Evolutionary conservation across 805 yeast species (phyloP).

Genomic region (Yarrowia bubula): DNA sequence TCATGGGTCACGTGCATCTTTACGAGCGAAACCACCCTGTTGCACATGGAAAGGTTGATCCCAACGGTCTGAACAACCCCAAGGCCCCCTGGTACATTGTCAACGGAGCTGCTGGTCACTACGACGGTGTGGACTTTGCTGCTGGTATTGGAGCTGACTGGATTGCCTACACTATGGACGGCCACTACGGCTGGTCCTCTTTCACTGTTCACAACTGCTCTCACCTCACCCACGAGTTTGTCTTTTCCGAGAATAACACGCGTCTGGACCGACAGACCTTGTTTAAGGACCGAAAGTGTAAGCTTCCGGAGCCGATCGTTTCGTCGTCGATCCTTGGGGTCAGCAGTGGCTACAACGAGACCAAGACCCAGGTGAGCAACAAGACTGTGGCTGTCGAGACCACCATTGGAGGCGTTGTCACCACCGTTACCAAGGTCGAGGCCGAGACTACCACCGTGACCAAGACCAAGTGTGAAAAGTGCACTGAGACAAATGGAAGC

Average conservation of each 20-base stretch:
- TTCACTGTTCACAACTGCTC: slow-evolving; percentile 38
- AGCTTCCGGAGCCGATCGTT: slow-evolving; percentile 7
- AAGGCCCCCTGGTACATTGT: slow-evolving; percentile 38
- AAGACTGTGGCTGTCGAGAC: not conserved
- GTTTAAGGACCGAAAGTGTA: slow-evolving; percentile 31
- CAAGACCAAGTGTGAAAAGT: slow-evolving; percentile 13
- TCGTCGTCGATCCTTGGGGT: slow-evolving; percentile 20
- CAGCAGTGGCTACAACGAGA: not conserved
- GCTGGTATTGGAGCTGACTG: slow-evolving; percentile 15
- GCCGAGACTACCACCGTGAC: slow-evolving; percentile 10
- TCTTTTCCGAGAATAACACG: slow-evolving; percentile 35
- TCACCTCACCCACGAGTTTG: slow-evolving; percentile 38
- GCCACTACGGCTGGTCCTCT: slow-evolving; percentile 36
- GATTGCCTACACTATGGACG: slow-evolving; percentile 24
- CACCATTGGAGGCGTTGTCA: not conserved
- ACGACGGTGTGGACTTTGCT: slow-evolving; percentile 35
- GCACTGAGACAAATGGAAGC: slow-evolving; percentile 22
- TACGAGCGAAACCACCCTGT: slow-evolving; percentile 34
- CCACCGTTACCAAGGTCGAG: not conserved
- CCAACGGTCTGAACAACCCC: slow-evolving; percentile 37
- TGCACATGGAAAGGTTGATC: slow-evolving; percentile 34
- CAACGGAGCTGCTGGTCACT: slow-evolving; percentile 39
- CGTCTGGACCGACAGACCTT: slow-evolving; percentile 36
- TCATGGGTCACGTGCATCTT: slow-evolving; percentile 36
- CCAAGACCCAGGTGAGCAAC: not conserved